phyloP scores from a whole-genome alignment of 306 rosid species.

The Sophora flavescens region DNA sequence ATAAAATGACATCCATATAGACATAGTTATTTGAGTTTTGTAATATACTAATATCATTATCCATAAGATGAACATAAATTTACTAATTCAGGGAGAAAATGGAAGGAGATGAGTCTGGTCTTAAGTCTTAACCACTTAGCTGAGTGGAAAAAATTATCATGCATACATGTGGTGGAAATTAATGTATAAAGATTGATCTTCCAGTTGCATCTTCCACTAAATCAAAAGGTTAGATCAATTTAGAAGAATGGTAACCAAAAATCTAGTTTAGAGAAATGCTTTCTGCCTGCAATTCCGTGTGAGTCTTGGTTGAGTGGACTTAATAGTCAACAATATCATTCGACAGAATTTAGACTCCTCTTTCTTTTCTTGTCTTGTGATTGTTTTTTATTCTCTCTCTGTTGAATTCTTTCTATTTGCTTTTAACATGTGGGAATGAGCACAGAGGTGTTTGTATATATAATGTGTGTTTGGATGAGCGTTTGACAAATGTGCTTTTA shows the following conservation, averaged over 20 bases:
- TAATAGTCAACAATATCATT: slow-evolving; percentile 77
- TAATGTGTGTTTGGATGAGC: no score
- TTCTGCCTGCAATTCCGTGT: slow-evolving; percentile 48
- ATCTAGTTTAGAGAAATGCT: slow-evolving; percentile 46
- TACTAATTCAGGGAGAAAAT: slow-evolving; percentile 17
- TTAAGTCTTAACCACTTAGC: slow-evolving; percentile 46
- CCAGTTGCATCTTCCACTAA: slow-evolving; percentile 67
- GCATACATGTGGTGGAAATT: slow-evolving; percentile 51
- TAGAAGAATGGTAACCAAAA: slow-evolving; percentile 48
- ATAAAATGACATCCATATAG: neutral
- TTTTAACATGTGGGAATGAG: slow-evolving; percentile 45
- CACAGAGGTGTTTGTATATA: slow-evolving; percentile 43
- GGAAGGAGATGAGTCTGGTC: slow-evolving; percentile 28
- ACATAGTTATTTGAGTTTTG: slow-evolving; percentile 13
- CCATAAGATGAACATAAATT: slow-evolving; percentile 8
- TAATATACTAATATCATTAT: neutral
- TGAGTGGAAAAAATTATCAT: slow-evolving; percentile 55
- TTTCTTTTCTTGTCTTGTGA: slow-evolving; percentile 79
- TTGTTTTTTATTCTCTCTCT: slow-evolving; percentile 48
- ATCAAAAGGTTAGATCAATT: slow-evolving; percentile 49
- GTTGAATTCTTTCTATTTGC: neutral
- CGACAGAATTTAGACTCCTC: slow-evolving; percentile 72
- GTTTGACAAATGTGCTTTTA: no score
- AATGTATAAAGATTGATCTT: slow-evolving; percentile 53
- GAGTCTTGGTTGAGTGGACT: slow-evolving; percentile 69